phyloP scores from a whole-genome alignment of 176 grass and related monocot species.

The Ananas comosus region DNA sequence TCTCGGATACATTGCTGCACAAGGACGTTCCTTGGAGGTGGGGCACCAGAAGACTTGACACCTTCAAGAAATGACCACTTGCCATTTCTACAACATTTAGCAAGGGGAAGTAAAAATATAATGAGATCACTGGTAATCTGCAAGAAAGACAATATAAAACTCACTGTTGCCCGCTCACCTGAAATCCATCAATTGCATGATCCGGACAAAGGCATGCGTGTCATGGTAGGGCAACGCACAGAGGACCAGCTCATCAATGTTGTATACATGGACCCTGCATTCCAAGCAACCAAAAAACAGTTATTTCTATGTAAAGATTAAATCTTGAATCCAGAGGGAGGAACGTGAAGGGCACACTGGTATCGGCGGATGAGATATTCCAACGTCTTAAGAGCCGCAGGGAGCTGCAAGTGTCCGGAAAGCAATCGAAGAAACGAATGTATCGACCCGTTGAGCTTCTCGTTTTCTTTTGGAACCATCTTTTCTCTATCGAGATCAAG shows the following conservation, averaged over 20 bases:
- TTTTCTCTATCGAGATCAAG: constrained; percentile 70
- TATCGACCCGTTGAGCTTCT: constrained; percentile 76
- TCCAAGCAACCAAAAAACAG: constrained; percentile 19
- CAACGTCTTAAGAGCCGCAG: constrained; percentile 61
- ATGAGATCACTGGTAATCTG: constrained; percentile 4
- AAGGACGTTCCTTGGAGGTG: constrained; percentile 66
- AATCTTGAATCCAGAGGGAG: neutral
- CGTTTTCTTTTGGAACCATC: constrained; percentile 58
- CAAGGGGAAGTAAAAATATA: constrained; percentile 1
- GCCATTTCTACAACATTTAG: constrained; percentile 45
- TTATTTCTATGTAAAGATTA: neutral
- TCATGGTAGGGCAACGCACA: constrained; percentile 76
- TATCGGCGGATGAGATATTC: constrained; percentile 91
- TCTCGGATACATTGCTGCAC: constrained; percentile 89
- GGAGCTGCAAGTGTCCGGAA: constrained; percentile 57
- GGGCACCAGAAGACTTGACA: constrained; percentile 58
- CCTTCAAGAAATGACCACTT: constrained; percentile 91
- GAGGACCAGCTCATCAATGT: constrained; percentile 71
- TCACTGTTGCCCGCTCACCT: constrained; percentile 20
- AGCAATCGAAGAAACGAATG: constrained; percentile 66
- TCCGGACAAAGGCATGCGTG: constrained; percentile 72
- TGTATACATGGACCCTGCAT: constrained; percentile 86
- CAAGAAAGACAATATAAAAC: neutral
- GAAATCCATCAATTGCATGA: constrained; percentile 70
- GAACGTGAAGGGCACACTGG: constrained; percentile 28